These are phyloP conservation scores for Talaromyces verruculosus DNA, from an alignment of 2,329 filamentous ascomycete genomes.

Conservation along the genomic window DNA sequence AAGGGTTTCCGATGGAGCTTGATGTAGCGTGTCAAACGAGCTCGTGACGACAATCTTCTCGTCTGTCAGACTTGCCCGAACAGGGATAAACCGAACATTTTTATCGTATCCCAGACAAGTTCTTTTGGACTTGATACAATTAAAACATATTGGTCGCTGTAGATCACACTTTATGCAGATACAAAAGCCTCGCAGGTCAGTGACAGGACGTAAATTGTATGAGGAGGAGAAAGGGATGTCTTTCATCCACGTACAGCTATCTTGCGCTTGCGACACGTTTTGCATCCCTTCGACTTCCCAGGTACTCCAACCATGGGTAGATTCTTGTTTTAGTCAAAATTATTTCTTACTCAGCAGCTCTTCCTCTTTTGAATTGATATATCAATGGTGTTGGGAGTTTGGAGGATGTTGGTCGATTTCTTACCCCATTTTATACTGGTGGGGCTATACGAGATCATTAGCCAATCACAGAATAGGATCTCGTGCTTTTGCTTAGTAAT, in stretches of 20 bases:
- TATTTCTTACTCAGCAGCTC: too few relatives aligned
- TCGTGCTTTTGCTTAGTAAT: not conserved
- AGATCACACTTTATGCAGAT: constrained; percentile 31
- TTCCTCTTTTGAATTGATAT: not conserved
- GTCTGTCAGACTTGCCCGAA: constrained; percentile 26
- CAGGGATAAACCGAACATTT: constrained; percentile 31
- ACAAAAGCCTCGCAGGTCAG: not conserved
- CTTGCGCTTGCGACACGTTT: constrained; percentile 31
- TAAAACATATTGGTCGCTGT: constrained; percentile 30
- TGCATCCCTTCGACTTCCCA: constrained; percentile 30
- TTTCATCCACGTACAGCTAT: constrained; percentile 25
- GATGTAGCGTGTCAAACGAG: constrained; percentile 11
- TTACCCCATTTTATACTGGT: not conserved
- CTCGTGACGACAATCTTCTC: constrained; percentile 19
- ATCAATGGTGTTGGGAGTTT: not conserved
- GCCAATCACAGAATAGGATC: not conserved
- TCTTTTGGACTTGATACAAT: constrained; percentile 34
- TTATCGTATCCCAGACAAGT: constrained; percentile 33
- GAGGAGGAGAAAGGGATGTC: not conserved
- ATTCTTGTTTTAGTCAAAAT: not conserved
- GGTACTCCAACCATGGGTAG: constrained; percentile 30
- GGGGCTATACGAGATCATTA: not conserved
- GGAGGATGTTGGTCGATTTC: not conserved
- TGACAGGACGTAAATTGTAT: not conserved
- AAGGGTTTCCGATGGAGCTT: not conserved